Evolutionary conservation across 192 early-diverging fungal species (phyloP), one percentile per base, ranked within the genome.

Genomic region (Mortierella antarctica): DNA sequence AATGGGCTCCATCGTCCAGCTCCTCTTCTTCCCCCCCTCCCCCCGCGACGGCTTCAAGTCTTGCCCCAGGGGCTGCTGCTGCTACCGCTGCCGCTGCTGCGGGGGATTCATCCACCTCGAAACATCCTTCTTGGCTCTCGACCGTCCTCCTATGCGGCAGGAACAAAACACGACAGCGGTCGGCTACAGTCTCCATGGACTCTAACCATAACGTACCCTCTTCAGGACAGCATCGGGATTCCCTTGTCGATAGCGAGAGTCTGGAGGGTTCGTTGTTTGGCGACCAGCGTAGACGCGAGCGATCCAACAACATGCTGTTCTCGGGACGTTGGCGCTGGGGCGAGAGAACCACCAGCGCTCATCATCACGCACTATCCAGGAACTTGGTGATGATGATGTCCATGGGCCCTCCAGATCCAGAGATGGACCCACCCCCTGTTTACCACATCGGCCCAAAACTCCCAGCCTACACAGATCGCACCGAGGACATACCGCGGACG

Each of bases 361-460:
- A 31, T 31, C 31, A 31, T 6, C 41, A 42, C 31, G 42, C 6
- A 1, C 5, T 50, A 8, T 20, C 15, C 4, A 48, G 61, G 20
- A 20, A 12, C 9, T 10, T 63, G n/a, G 48, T 13, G 0, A 15
- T 62, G 15, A 52, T 41, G 39, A 52, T 70, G 0, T 51, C 45
- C 31, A 31, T 31, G 31, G 31, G 31, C 3, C 31, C 31, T 31
- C 3, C 31, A 31, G 31, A 31, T 41, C 49, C 68, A 40, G 68
- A 70, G 59, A 70, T 70, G 57, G 68, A 70, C 17, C 48, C 68
- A 21, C 58, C 68, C 0, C 68, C 68, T 45, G 45, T 70, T 23
- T 70, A 70, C 49, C 55, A 70, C 12, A 62, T 45, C 39, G 68
- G 50, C 10, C 68, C 68, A 23, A 59, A 60, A 2, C 20, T 70